Conservation (phyloP, 108 stramenopile species). For the Stephanodiscus triporus region DNA sequence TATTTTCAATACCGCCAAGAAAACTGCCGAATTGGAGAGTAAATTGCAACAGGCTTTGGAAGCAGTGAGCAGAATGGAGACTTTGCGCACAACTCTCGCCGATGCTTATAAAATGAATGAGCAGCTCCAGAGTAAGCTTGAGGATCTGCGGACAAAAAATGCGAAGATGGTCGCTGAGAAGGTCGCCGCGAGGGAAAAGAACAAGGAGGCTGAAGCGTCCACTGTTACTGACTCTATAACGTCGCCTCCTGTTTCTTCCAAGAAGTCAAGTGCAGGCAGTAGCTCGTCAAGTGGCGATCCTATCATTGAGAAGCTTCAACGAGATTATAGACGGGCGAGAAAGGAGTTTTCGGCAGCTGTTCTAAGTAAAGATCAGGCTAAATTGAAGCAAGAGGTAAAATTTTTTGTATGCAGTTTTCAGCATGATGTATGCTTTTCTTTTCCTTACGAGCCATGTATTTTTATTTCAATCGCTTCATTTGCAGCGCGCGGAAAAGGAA, state of each 20-base stretch:
- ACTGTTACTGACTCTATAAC: slow-evolving; percentile 22
- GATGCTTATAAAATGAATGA: slow-evolving; percentile 80
- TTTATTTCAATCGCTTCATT: not conserved
- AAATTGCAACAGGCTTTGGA: slow-evolving; percentile 85
- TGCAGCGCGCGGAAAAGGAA: slow-evolving; percentile 72
- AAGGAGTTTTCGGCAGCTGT: slow-evolving; percentile 75
- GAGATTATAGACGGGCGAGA: slow-evolving; percentile 61
- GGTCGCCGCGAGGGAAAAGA: slow-evolving; percentile 34
- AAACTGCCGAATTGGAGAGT: slow-evolving; percentile 73
- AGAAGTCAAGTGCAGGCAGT: slow-evolving; percentile 24
- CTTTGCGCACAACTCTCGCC: slow-evolving; percentile 57
- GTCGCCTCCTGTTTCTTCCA: slow-evolving; percentile 26
- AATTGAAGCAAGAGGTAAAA: slow-evolving; percentile 74
- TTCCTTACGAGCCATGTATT: not conserved
- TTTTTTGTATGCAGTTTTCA: not conserved
- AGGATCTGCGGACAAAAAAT: slow-evolving; percentile 75
- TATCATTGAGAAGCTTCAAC: slow-evolving; percentile 64
- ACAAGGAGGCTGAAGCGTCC: slow-evolving; percentile 21
- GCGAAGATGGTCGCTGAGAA: slow-evolving; percentile 63
- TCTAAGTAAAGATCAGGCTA: slow-evolving; percentile 73
- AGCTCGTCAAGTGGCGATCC: slow-evolving; percentile 38
- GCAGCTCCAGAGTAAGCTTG: slow-evolving; percentile 65
- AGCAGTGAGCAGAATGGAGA: slow-evolving; percentile 77
- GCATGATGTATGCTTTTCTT: not conserved
- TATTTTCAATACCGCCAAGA: slow-evolving; percentile 51